A percentile compares a stretch with the other conserved stretches of the same genome.
Evolutionary conservation across 73 alveolate genomes (phyloP).

Genomic region (Paramecium sonneborni): DNA sequence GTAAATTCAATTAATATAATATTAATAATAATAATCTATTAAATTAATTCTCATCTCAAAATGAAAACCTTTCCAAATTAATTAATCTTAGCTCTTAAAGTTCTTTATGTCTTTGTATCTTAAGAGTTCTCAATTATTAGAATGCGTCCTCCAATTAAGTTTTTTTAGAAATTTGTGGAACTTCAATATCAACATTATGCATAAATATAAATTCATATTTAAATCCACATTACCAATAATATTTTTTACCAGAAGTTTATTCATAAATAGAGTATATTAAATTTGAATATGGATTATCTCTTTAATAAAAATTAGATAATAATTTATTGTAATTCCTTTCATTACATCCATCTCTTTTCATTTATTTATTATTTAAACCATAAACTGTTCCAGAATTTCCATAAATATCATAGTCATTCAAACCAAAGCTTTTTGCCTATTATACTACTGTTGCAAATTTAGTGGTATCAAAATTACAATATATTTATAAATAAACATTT

Average conservation of each 20-base stretch:
- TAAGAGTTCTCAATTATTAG: background rate
- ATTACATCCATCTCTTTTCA: background rate
- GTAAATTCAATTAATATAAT: background rate
- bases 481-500: background rate
- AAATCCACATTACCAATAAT: background rate
- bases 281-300: background rate
- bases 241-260: background rate
- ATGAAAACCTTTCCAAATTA: background rate
- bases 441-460: background rate
- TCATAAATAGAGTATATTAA: background rate
- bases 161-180: background rate
- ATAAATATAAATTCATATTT: conserved; percentile 2
- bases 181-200: background rate
- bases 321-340: background rate
- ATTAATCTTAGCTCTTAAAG: background rate
- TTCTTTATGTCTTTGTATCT: background rate
- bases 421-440: background rate
- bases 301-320: background rate
- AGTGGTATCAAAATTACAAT: background rate
- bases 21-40: background rate
- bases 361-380: background rate
- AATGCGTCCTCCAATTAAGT: background rate
- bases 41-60: background rate
- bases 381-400: conserved; percentile 8
- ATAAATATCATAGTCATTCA: background rate